Conservation (phyloP, 768 basidiomycete species). For the Gloeostereum incarnatum region DNA sequence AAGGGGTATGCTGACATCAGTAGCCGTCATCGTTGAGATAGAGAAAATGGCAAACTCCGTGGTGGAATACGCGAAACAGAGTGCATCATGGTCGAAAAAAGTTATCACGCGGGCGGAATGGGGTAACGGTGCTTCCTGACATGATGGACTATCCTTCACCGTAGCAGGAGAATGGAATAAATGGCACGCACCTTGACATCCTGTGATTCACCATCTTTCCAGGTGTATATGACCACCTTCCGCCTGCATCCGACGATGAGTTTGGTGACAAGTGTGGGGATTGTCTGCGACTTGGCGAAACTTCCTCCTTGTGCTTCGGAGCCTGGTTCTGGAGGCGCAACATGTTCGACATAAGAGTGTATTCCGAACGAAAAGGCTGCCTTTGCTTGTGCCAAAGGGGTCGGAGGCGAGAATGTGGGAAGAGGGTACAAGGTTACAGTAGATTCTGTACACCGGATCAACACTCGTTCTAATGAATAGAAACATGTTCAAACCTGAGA, state of each 20-base stretch:
- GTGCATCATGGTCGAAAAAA: constrained; percentile 53
- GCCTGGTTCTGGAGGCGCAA: constrained; percentile 16
- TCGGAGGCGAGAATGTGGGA: constrained; percentile 62
- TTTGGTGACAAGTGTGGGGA: constrained; percentile 63
- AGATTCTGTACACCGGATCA: constrained; percentile 41
- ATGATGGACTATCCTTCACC: too few relatives aligned
- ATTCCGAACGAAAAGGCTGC: constrained; percentile 78
- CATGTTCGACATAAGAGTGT: constrained; percentile 49
- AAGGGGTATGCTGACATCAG: constrained; percentile 43
- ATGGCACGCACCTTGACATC: constrained; percentile 46
- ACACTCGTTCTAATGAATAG: not conserved
- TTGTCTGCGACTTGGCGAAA: constrained; percentile 28
- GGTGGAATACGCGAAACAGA: constrained; percentile 74
- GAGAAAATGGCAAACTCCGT: constrained; percentile 72
- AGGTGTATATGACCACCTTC: constrained; percentile 76
- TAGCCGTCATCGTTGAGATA: constrained; percentile 43
- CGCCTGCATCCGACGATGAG: constrained; percentile 82
- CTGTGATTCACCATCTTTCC: constrained; percentile 79
- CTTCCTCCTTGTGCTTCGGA: constrained; percentile 16
- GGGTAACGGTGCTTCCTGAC: constrained; percentile 71
- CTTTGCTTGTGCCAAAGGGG: constrained; percentile 67
- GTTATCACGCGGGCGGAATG: constrained; percentile 85
- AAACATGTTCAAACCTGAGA: constrained; percentile 72
- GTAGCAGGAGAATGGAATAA: not conserved
- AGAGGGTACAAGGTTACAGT: constrained; percentile 68